Conservation (phyloP, 148 eudicot species). For the Amaranthus palmeri region DNA sequence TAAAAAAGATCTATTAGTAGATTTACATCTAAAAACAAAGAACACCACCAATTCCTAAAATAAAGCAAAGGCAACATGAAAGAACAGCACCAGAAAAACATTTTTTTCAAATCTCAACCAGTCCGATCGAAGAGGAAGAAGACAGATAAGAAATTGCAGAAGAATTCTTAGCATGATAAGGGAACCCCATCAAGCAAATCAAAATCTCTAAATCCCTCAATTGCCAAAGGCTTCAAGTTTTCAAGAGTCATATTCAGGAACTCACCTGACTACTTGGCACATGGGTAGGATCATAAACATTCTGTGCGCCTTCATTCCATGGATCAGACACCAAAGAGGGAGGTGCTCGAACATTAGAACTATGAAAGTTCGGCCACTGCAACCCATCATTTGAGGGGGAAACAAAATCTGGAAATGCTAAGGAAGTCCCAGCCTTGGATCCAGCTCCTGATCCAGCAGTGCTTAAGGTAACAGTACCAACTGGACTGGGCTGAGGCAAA, state of each 20-base stretch:
- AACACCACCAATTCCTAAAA: not conserved
- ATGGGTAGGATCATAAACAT: slow-evolving; percentile 28
- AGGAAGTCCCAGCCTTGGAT: slow-evolving; percentile 26
- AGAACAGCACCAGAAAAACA: not conserved
- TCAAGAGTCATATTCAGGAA: not conserved
- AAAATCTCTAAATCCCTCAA: not conserved
- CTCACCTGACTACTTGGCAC: slow-evolving; percentile 46
- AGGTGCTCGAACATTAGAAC: slow-evolving; percentile 28
- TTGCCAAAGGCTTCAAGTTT: not conserved
- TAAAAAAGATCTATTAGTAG: not conserved
- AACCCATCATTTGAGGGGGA: slow-evolving; percentile 22
- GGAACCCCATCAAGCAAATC: slow-evolving; percentile 2
- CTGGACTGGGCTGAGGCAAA: slow-evolving; percentile 33
- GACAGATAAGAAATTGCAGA: not conserved
- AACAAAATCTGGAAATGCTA: slow-evolving; percentile 21
- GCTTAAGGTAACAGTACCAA: slow-evolving; percentile 24
- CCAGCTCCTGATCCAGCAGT: slow-evolving; percentile 26
- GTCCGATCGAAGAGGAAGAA: not conserved
- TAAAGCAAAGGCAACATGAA: not conserved
- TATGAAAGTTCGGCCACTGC: slow-evolving; percentile 43
- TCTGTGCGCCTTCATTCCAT: slow-evolving; percentile 42
- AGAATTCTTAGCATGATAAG: not conserved
- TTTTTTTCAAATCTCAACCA: slow-evolving; percentile 7
- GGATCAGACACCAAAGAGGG: slow-evolving; percentile 29
- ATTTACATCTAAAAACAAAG: not conserved